Evolutionary conservation across 768 basidiomycete genomes (phyloP), one percentile per base, ranked within the genome.

Genomic region (Cystobasidium ongulense): DNA sequence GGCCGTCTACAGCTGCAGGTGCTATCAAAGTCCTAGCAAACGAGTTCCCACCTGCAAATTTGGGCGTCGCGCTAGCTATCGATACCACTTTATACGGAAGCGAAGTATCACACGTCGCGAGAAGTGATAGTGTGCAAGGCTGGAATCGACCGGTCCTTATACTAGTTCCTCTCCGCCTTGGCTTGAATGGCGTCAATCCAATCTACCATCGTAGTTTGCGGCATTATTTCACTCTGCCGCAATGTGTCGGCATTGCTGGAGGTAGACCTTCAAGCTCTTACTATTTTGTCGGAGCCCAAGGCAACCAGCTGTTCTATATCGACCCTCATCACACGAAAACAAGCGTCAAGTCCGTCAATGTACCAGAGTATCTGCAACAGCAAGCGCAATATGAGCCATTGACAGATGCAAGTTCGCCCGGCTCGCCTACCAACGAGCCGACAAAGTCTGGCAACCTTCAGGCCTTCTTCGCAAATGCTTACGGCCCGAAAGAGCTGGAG

Each of bases 261-360:
- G 95, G 95, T 1, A 86, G 96, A 25, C 96, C 95, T 0, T 90
- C 90, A n/a, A 93, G 91, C 0, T 96, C 93, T 0, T 98, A 96
- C 81, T 99, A 98, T 81, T 99, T 99, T 79, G 90, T 99, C 61
- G 95, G 92, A 18, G 85, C 88, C 0, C 95, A 99, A 80, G 89
- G 88, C 1, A 90, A 93, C 76, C 89, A 87, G 62, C 85, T 98
- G 7, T 82, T 82, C 80, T 83, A 83, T 78, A 81, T 83, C 72
- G 83, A 84, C 75, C 83, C 83, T 13, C 83, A 83, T 67, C 78
- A 78, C 38, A 73, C 76, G 88, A 92, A 79, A 90, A 91, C 78
- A 86, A 90, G 39, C 88, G 90, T 81, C 89, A 89, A 1, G 88
- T 90, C 73, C n/a, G 38, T 63, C 15, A 61, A 66, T 31, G 62